A percentile compares a stretch with the other conserved stretches of the same genome.
Evolutionary conservation across 2,329 filamentous ascomycete genomes (phyloP).

Genomic region (Beauveria varroae): DNA sequence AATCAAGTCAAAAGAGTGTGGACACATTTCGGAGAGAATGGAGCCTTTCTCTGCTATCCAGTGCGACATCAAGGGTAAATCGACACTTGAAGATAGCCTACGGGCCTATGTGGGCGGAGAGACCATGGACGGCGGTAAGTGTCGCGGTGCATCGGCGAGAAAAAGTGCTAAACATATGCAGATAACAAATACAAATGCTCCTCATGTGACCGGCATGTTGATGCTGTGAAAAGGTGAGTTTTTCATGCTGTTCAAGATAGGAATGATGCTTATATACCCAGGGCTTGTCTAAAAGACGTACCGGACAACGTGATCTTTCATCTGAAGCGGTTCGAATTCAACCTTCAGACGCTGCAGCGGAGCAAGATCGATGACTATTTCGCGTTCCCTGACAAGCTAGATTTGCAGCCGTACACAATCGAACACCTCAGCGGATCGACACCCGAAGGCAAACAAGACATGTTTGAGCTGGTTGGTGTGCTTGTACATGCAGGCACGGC

Average conservation of each 20-base stretch:
- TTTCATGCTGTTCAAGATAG: conserved; percentile 1
- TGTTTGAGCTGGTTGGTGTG: conserved; percentile 91
- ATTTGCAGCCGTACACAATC: conserved; percentile 88
- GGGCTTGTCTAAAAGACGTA: conserved; percentile 84
- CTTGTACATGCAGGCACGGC: conserved; percentile 90
- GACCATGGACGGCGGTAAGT: conserved; percentile 78
- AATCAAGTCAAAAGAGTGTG: conserved; percentile 89
- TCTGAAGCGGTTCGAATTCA: conserved; percentile 81
- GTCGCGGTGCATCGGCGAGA: conserved; percentile 17
- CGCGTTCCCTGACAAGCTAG: conserved; percentile 72
- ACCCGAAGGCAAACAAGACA: conserved; percentile 53
- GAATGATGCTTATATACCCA: conserved; percentile 24
- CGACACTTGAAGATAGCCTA: conserved; percentile 74
- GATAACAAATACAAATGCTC: conserved; percentile 99
- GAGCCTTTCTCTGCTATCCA: conserved; percentile 94
- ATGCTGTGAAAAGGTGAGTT: conserved; percentile 77
- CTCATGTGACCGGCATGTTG: conserved; percentile 78
- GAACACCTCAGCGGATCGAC: conserved; percentile 64
- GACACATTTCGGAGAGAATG: conserved; percentile 82
- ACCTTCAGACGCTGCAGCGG: conserved; percentile 66
- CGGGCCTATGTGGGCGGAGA: conserved; percentile 95
- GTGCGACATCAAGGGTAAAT: conserved; percentile 92
- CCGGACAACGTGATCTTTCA: conserved; percentile 95
- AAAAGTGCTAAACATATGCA: conserved; percentile 21
- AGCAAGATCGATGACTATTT: conserved; percentile 97